Percentiles rank a stretch among this genome's conserved stretches.
These are phyloP conservation scores for Monosporascus sp. DNA, from an alignment of 2,329 filamentous ascomycete species.

Conservation along the genomic window DNA sequence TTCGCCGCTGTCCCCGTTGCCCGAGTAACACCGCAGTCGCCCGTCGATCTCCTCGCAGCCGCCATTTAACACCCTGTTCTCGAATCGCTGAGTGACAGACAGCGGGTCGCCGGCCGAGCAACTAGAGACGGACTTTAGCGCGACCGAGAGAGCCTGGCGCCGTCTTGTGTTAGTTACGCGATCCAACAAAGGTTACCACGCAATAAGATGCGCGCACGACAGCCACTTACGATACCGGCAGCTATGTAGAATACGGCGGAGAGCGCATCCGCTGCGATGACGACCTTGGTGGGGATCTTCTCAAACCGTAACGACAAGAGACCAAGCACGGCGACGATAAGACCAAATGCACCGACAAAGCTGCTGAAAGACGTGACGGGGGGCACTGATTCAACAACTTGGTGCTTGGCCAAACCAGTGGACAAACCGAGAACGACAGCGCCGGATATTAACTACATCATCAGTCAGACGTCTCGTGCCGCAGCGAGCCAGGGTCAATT, in stretches of 20 bases:
- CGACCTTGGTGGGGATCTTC: constrained; percentile 20
- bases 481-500: no score
- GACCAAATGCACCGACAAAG: constrained; percentile 28
- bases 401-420: constrained; percentile 26
- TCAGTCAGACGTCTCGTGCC: neutral
- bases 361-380: constrained; percentile 27
- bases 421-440: constrained; percentile 28
- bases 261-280: constrained; percentile 22
- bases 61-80: constrained; percentile 26
- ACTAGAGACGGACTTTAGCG: constrained; percentile 22
- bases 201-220: no score
- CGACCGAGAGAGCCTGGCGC: constrained; percentile 24
- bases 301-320: constrained; percentile 23
- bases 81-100: neutral
- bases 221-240: constrained; percentile 24
- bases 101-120: constrained; percentile 16
- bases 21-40: neutral
- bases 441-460: constrained; percentile 20
- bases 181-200: no score
- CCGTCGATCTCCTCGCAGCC: constrained; percentile 15
- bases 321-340: constrained; percentile 24
- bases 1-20: neutral
- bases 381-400: constrained; percentile 18
- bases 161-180: neutral
- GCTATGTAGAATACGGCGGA: constrained; percentile 27